Evolutionary conservation across 106 monocot genomes (phyloP).

Genomic region (Gastrodia elata): DNA sequence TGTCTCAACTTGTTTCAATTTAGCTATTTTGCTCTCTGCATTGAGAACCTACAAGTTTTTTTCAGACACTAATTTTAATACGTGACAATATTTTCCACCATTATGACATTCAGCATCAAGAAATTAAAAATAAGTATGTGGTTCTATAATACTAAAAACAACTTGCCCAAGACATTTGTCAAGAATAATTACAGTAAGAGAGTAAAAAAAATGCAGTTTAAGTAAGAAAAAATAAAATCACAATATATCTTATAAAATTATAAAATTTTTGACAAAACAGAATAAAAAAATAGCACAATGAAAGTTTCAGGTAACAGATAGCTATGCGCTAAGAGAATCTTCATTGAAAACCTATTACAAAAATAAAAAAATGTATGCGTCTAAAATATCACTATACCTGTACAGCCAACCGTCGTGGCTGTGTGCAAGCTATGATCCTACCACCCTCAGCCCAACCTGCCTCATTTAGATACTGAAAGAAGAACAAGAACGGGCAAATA

Average conservation of each 20-base stretch:
- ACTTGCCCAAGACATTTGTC: not conserved
- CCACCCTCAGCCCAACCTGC: slow-evolving; percentile 95
- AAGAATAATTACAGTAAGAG: not conserved
- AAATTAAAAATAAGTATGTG: not conserved
- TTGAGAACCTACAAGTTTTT: not conserved
- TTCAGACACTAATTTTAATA: not conserved
- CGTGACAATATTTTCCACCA: not conserved
- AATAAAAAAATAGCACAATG: not conserved
- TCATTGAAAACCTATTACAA: not conserved
- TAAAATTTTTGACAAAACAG: not conserved
- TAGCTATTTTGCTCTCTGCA: not conserved
- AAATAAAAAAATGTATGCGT: not conserved
- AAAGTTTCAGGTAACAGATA: not conserved
- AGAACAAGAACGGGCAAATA: not conserved
- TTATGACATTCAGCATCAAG: not conserved
- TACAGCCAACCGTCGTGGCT: slow-evolving; percentile 81
- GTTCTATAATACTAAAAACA: not conserved
- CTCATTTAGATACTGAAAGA: slow-evolving; percentile 65
- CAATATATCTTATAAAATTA: not conserved
- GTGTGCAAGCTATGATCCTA: slow-evolving; percentile 86
- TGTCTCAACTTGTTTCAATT: too few relatives aligned
- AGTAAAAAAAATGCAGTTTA: not conserved
- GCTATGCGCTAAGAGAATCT: not conserved
- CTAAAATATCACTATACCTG: slow-evolving; percentile 38
- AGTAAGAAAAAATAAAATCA: not conserved